Base-by-base conservation (phyloP, 257 asterid species). In the Lycium barbarum region DNA sequence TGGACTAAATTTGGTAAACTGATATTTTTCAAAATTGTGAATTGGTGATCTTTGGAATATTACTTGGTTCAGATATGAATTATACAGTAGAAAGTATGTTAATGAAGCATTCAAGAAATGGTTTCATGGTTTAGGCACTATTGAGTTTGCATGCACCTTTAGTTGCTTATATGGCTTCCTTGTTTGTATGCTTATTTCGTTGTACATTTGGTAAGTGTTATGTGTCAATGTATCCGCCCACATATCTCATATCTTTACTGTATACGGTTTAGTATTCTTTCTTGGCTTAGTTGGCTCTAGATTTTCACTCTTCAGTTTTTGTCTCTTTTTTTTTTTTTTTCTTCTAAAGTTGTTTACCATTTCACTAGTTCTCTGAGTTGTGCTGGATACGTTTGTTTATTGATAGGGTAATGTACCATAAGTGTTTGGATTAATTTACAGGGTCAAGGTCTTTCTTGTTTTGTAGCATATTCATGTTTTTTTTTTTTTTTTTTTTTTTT, bases 121-220 rank as follows among this genome's bases (percentile, higher is more conserved):
- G 33, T 26, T 26, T 26, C 33, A 26, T 26, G 33, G 33, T 26
- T 26, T 0, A 26, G 33, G 33, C 33, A 26, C 33, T 26, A 26
- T 26, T 26, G 33, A 26, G 33, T 26, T 26, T 26, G 33, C 33
- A 26, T 26, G 33, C 1, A 26, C 33, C 33, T 26, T 26, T 26
- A 26, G 33, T 76, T 51, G 63, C 47, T 76, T 49, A 76, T 76
- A 26, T 14, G 51, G 63, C 12, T 7, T 76, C 82, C 82, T 83
- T 53, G 49, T 13, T 49, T 17, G 45, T 40, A 40, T 26, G 45
- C 14, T n/a, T 15, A 6, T 9, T 43, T 67, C 65, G 22, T 51
- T 66, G 36, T 8, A 12, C 47, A 79, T 49, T 53, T 62, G 63
- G 12, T 35, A 26, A 65, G 72, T 82, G 65, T 49, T 11, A 2